phyloP scores from a whole-genome alignment of 2,329 filamentous ascomycete genomes.

The Raffaelea ambrosiae region DNA sequence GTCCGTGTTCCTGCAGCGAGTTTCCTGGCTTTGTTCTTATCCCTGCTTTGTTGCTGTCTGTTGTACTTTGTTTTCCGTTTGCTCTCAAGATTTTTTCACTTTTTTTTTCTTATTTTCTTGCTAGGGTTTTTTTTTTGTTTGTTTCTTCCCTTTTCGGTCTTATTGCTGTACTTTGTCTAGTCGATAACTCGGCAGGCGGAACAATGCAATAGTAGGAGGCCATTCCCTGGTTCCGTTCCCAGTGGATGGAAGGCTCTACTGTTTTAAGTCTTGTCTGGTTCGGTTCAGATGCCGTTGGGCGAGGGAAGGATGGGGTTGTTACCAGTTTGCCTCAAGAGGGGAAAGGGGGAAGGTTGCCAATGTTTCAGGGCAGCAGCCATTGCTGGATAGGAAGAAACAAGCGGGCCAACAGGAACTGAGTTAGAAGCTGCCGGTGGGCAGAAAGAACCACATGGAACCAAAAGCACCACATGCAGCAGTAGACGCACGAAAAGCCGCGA shows the following conservation, averaged over 20 bases:
- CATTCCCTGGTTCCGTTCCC: too few species aligned
- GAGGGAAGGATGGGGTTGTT: conserved; percentile 1
- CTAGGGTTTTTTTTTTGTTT: neutral
- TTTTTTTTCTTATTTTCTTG: too few species aligned
- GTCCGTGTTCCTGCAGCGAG: too few species aligned
- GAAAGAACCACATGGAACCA: neutral
- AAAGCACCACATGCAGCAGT: neutral
- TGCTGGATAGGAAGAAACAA: neutral
- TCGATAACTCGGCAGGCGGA: too few species aligned
- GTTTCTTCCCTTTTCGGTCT: neutral
- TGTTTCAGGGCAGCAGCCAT: neutral
- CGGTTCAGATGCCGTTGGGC: conserved; percentile 1
- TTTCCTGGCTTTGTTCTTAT: too few species aligned
- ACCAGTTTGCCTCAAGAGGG: neutral
- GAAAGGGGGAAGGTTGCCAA: conserved; percentile 1
- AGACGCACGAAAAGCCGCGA: neutral
- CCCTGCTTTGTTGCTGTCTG: too few species aligned
- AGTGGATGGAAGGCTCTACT: neutral
- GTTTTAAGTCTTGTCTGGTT: conserved; percentile 7
- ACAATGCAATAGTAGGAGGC: too few species aligned
- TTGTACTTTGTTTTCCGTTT: neutral
- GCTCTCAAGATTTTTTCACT: too few species aligned
- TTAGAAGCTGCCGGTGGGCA: neutral
- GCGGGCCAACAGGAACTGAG: neutral
- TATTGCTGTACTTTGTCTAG: neutral